Conservation (phyloP, 176 grass and related monocot species). For the Oryza nivara region DNA sequence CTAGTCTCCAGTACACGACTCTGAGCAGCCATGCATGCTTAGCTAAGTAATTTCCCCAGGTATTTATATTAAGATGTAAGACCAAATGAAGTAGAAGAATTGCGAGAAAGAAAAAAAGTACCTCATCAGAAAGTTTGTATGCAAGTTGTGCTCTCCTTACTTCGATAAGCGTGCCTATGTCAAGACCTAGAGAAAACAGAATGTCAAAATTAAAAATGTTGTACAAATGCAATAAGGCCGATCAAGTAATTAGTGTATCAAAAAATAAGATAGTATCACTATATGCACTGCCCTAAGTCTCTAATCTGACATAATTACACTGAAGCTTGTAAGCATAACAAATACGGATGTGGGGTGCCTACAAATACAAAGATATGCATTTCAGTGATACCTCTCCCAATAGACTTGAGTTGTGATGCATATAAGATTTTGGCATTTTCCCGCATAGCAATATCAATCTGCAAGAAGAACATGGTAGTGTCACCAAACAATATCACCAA, state of each 20-base stretch:
- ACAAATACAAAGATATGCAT: conserved; percentile 34
- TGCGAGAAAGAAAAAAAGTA: conserved; percentile 43
- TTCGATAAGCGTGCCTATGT: conserved; percentile 68
- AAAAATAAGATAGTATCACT: conserved; percentile 23
- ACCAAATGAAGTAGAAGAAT: conserved; percentile 30
- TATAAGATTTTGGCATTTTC: conserved; percentile 96
- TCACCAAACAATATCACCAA: conserved; percentile 36
- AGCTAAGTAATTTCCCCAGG: conserved; percentile 28
- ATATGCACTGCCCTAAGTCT: conserved; percentile 13
- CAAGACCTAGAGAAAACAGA: conserved; percentile 66
- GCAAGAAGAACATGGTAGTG: conserved; percentile 39
- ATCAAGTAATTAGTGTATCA: conserved; percentile 25
- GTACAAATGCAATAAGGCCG: conserved; percentile 26
- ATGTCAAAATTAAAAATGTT: conserved; percentile 19
- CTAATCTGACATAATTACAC: conserved; percentile 36
- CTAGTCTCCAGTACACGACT: background rate
- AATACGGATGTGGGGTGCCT: conserved; percentile 6
- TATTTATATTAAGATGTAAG: conserved; percentile 7
- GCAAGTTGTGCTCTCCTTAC: conserved; percentile 75
- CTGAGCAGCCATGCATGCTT: background rate
- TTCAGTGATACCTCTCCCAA: conserved; percentile 70
- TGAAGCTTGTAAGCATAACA: conserved; percentile 31
- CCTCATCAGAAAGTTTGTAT: conserved; percentile 95
- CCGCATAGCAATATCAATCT: conserved; percentile 96
- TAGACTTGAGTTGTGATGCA: conserved; percentile 70